Percentiles rank a stretch among this genome's conserved stretches.
Evolutionary conservation across 345 rosid species (phyloP).

Genomic region (Capsella bursapastoris): DNA sequence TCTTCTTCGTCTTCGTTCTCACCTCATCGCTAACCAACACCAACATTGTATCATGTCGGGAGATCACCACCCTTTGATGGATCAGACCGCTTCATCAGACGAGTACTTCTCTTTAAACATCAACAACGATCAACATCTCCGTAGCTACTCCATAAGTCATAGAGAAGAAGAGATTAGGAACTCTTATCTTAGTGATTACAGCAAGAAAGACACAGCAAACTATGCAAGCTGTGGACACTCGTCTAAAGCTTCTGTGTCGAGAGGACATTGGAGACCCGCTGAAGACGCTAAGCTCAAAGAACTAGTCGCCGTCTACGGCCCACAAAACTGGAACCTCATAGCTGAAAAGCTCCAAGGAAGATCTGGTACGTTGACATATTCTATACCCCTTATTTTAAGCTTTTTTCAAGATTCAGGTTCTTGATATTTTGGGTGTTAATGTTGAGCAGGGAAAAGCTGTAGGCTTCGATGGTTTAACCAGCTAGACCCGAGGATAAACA

Average conservation of each 20-base stretch:
- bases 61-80: conserved; percentile 37
- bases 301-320: conserved; percentile 76
- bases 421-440: conserved; percentile 10
- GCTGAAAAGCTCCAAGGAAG: conserved; percentile 87
- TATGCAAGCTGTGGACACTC: conserved; percentile 23
- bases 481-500: conserved; percentile 46
- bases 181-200: conserved; percentile 12
- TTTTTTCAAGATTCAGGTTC: neutral
- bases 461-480: conserved; percentile 51
- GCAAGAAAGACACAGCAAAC: conserved; percentile 27
- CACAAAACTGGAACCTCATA: conserved; percentile 95
- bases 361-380: conserved; percentile 59
- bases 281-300: conserved; percentile 87
- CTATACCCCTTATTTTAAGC: neutral
- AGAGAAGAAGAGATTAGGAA: conserved; percentile 26
- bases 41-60: conserved; percentile 35
- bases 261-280: conserved; percentile 96
- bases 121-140: conserved; percentile 12
- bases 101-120: conserved; percentile 20
- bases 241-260: conserved; percentile 43
- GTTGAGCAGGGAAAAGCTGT: conserved; percentile 46
- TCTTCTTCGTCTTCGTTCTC: conserved; percentile 29
- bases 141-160: conserved; percentile 23
- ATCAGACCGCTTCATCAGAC: conserved; percentile 36
- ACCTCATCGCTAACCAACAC: conserved; percentile 26